Evolutionary conservation across 2,329 filamentous ascomycete genomes (phyloP).

Genomic region (Diaporthe batatas): DNA sequence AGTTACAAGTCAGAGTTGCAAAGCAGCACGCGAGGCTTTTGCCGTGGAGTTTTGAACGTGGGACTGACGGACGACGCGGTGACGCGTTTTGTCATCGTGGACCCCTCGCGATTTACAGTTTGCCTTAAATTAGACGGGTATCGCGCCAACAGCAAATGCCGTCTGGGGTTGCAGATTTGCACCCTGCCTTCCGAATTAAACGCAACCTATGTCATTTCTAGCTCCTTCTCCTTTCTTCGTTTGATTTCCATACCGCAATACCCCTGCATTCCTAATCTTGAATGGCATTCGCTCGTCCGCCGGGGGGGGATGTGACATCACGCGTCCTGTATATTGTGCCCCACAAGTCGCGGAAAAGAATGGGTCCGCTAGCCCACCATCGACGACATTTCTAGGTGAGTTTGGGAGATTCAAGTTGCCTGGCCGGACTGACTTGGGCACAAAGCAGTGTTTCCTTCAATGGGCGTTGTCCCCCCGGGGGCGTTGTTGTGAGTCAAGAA

Average conservation of each 20-base stretch:
- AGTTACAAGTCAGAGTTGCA: neutral
- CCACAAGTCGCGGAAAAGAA: neutral
- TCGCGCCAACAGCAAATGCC: too few species aligned
- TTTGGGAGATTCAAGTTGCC: neutral
- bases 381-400: neutral
- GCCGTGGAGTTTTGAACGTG: neutral
- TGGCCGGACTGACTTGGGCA: neutral
- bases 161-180: neutral
- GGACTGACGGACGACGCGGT: neutral
- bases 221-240: too few species aligned
- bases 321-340: neutral
- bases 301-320: neutral
- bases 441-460: neutral
- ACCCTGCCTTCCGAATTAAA: neutral
- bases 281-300: neutral
- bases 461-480: too few species aligned
- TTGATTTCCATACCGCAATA: too few species aligned
- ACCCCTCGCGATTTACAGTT: neutral
- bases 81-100: constrained; percentile 3
- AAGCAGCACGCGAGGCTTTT: neutral
- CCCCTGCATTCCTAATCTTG: neutral
- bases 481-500: too few species aligned
- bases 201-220: neutral
- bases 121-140: neutral
- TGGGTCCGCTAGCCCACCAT: neutral